Conservation (phyloP, 768 basidiomycete genomes). For the Stropharia rugosoannulata region DNA sequence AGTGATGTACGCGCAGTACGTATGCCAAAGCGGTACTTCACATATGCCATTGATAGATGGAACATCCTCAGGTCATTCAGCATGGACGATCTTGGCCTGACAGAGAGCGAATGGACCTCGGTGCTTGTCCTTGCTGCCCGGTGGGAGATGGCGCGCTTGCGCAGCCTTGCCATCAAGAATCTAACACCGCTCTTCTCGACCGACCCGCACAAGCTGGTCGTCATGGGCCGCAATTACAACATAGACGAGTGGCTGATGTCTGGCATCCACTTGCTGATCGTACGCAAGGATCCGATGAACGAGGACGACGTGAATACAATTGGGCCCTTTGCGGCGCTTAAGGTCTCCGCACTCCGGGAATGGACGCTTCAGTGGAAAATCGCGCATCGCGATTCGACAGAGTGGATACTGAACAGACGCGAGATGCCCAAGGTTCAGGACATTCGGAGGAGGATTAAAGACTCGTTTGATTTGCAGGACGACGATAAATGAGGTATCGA, state of each 20-base stretch:
- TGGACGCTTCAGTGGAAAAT: slow-evolving; percentile 6
- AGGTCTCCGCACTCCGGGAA: slow-evolving; percentile 20
- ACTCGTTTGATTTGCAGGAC: not conserved
- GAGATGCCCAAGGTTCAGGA: not conserved
- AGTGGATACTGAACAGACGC: slow-evolving; percentile 7
- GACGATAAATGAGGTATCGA: not conserved
- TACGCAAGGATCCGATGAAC: slow-evolving; percentile 20
- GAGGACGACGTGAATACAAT: slow-evolving; percentile 20
- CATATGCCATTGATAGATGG: not conserved
- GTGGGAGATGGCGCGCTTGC: slow-evolving; percentile 31
- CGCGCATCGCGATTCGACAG: slow-evolving; percentile 4
- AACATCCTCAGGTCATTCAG: not conserved
- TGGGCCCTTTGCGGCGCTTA: slow-evolving; percentile 19
- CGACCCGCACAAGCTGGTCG: slow-evolving; percentile 22
- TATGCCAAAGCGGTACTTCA: not conserved
- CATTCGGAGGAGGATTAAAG: not conserved
- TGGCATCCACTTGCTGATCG: slow-evolving; percentile 18
- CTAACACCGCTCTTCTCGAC: slow-evolving; percentile 16
- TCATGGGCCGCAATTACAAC: slow-evolving; percentile 21
- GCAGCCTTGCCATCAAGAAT: slow-evolving; percentile 23
- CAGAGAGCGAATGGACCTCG: slow-evolving; percentile 27
- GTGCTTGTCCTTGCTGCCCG: slow-evolving; percentile 32
- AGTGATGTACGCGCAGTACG: slow-evolving; percentile 13
- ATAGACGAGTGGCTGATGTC: slow-evolving; percentile 28
- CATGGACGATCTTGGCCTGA: not conserved